Evolutionary conservation across 768 basidiomycete genomes (phyloP), one percentile per base, ranked within the genome.

Genomic region (Pleurotus ostreatus): DNA sequence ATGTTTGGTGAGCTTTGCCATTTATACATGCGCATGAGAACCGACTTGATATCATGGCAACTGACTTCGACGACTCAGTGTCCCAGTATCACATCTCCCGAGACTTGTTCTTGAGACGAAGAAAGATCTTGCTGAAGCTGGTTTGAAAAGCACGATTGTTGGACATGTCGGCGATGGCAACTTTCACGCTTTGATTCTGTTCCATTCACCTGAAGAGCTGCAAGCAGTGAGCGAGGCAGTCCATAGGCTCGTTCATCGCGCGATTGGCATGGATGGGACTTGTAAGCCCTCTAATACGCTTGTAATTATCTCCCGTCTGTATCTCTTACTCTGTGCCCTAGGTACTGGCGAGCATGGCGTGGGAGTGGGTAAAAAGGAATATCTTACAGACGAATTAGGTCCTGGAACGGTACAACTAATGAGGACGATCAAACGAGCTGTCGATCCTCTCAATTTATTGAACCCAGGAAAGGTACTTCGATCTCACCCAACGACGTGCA

Each of bases 321-420:
- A 20, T 43, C 23, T 25, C 45, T 55, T 16, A 18, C 15, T 61
- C n/a, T 34, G 11, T 9, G n/a, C 40, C 54, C 8, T 59, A 90
- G 87, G 87, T 61, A 90, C 88, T 3, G 90, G 91, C 7, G 92
- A 94, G 67, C 92, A 94, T 67, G 92, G 92, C 0, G 87, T 94
- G 12, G 92, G 93, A 1, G 70, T 94, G 5, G 92, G 92, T 8
- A 94, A 94, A 74, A 88, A 84, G 62, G 82, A 88, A 63, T 96
- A 91, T 68, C 79, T 98, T 2, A 67, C 73, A 15, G 78, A 85
- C n/a, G 95, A 98, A 67, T 79, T 98, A 0, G 95, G 95, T 0
- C 74, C 74, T 46, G 86, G 84, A 3, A 95, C 94, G 0, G 86
- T 97, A 9, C 81, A 83, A 46, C 72, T 96, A 8, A 94, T 97